Evolutionary conservation across 2,329 filamentous ascomycete species (phyloP).

Genomic region (Clarireedia sp.): DNA sequence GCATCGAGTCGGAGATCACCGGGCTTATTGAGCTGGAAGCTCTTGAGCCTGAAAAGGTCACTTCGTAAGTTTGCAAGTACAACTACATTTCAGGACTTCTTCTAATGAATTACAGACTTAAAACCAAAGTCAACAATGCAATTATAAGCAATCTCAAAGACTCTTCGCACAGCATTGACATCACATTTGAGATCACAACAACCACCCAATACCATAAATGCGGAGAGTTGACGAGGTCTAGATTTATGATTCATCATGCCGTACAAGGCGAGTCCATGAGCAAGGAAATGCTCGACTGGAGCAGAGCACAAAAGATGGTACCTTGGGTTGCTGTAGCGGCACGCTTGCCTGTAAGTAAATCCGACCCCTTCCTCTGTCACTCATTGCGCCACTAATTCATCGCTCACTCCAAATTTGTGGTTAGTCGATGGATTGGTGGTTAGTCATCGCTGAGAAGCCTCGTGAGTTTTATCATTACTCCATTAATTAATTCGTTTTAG

Average conservation of each 20-base stretch:
- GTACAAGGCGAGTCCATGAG: constrained; percentile 20
- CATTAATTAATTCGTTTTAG: not conserved
- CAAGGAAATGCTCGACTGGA: constrained; percentile 23
- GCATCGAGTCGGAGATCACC: constrained; percentile 10
- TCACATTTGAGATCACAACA: constrained; percentile 14
- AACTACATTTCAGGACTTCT: not conserved
- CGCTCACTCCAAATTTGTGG: too few species aligned
- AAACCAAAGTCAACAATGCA: constrained; percentile 17
- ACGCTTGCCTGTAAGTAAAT: constrained; percentile 18
- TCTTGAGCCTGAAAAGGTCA: constrained; percentile 9
- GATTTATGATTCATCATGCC: constrained; percentile 28
- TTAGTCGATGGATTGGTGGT: too few species aligned
- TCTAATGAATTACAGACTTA: constrained; percentile 12
- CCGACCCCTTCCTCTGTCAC: too few species aligned
- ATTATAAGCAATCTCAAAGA: constrained; percentile 10
- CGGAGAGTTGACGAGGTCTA: not conserved
- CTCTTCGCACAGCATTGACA: constrained; percentile 12
- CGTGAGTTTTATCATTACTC: not conserved
- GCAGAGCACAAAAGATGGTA: constrained; percentile 23
- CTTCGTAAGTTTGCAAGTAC: constrained; percentile 12
- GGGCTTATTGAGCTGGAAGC: constrained; percentile 15
- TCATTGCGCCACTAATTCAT: too few species aligned
- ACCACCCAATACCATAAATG: constrained; percentile 6
- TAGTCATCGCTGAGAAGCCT: too few species aligned
- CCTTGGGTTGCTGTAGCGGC: constrained; percentile 32